These are phyloP conservation scores for Nephelium lappaceum DNA, from an alignment of 345 rosid species.

Conservation along the genomic window DNA sequence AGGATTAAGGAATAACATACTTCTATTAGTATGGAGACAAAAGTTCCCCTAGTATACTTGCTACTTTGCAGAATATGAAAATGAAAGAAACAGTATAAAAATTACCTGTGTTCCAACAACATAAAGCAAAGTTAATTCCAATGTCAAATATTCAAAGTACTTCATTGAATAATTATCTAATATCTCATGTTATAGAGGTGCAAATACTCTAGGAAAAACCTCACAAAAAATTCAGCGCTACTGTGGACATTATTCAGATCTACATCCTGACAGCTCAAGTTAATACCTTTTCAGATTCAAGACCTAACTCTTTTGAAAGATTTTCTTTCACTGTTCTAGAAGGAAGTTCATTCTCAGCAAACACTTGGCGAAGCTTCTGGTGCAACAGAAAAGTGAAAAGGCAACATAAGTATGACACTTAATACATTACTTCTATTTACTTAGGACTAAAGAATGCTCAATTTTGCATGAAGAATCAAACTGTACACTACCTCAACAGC, in stretches of 20 bases:
- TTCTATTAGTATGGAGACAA: not conserved
- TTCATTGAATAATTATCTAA: not conserved
- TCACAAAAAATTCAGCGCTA: not conserved
- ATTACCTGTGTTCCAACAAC: not conserved
- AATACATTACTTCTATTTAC: not conserved
- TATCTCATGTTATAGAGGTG: not conserved
- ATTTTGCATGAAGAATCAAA: constrained; percentile 16
- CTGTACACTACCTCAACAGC: constrained; percentile 76
- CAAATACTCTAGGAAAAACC: not conserved
- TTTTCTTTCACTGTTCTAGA: constrained; percentile 69
- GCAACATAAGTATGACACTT: constrained; percentile 7
- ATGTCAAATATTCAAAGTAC: not conserved
- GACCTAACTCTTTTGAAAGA: constrained; percentile 83
- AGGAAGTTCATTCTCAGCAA: constrained; percentile 94
- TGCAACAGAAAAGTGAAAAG: constrained; percentile 31
- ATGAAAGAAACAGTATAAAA: not conserved
- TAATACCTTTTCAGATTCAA: constrained; percentile 79
- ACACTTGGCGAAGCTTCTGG: constrained; percentile 91
- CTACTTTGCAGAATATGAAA: not conserved
- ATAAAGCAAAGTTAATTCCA: not conserved
- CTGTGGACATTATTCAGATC: not conserved
- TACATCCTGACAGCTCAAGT: constrained; percentile 7
- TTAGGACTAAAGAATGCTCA: constrained; percentile 9
- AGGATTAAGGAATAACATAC: not conserved
- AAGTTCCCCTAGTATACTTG: not conserved